phyloP scores from a whole-genome alignment of 2,329 filamentous ascomycete species.

The Colletotrichum plurivorum region DNA sequence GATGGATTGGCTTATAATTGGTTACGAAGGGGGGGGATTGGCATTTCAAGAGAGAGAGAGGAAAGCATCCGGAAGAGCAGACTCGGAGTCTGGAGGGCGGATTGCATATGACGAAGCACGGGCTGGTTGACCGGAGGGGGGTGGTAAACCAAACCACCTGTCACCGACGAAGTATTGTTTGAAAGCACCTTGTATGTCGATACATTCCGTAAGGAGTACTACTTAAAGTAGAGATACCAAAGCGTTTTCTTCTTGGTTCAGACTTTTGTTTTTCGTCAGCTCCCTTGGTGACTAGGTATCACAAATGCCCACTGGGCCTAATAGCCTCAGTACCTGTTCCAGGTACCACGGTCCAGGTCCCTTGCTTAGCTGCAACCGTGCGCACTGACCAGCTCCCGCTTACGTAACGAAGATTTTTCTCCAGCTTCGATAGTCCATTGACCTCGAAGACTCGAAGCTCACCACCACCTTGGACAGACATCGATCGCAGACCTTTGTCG shows the following conservation, averaged over 20 bases:
- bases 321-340: no score
- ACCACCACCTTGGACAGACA: constrained; percentile 6
- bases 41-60: constrained; percentile 10
- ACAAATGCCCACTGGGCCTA: no score
- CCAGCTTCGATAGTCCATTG: constrained; percentile 19
- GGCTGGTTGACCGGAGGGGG: constrained; percentile 4
- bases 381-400: constrained; percentile 5
- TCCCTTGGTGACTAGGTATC: no score
- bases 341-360: no score
- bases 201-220: constrained; percentile 1
- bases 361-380: no score
- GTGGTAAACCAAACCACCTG: constrained; percentile 4
- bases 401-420: constrained; percentile 39
- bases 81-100: constrained; percentile 22
- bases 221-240: constrained; percentile 19
- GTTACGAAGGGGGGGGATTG: constrained; percentile 1
- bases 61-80: constrained; percentile 24
- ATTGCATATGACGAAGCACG: constrained; percentile 15
- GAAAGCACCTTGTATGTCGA: not conserved
- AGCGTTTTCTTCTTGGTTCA: constrained; percentile 4
- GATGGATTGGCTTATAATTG: constrained; percentile 18
- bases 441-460: not conserved
- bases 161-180: constrained; percentile 5
- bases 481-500: constrained; percentile 14
- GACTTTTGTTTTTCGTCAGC: not conserved